phyloP scores from a whole-genome alignment of 371 early-diverging fungal genomes.

The Batkoa obscura region DNA sequence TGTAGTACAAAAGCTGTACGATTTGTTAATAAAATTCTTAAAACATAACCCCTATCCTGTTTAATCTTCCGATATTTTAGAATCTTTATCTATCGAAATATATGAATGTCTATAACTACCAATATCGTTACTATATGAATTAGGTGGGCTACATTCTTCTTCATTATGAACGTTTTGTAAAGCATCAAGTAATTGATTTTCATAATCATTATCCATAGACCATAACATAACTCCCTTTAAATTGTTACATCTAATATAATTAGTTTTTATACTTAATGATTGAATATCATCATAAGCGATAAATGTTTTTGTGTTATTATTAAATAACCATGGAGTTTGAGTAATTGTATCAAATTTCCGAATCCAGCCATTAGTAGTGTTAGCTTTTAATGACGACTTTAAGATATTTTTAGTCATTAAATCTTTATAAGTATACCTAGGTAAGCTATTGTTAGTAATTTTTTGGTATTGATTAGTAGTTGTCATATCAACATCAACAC shows the following conservation, averaged over 20 bases:
- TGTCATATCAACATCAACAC: slow-evolving; percentile 10
- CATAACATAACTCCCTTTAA: slow-evolving; percentile 40
- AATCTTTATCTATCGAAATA: no score
- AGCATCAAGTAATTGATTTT: slow-evolving; percentile 5
- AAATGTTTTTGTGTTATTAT: slow-evolving; percentile 20
- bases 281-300: slow-evolving; percentile 34
- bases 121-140: no score
- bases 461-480: background rate
- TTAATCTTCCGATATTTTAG: no score
- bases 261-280: slow-evolving; percentile 15
- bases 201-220: slow-evolving; percentile 16
- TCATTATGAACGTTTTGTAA: background rate
- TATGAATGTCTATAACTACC: no score
- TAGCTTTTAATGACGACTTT: slow-evolving; percentile 44
- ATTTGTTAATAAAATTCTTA: no score
- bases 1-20: no score
- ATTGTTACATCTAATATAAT: slow-evolving; percentile 25
- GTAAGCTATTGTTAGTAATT: background rate
- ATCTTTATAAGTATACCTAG: background rate
- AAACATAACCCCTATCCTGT: no score
- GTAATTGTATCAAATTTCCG: slow-evolving; percentile 36
- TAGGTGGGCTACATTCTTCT: background rate
- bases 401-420: slow-evolving; percentile 1
- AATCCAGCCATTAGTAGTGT: slow-evolving; percentile 22
- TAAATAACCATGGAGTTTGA: slow-evolving; percentile 49